These are phyloP conservation scores for Protomyces pachydermus DNA, from an alignment of 1,139 yeast genomes.

Conservation along the genomic window DNA sequence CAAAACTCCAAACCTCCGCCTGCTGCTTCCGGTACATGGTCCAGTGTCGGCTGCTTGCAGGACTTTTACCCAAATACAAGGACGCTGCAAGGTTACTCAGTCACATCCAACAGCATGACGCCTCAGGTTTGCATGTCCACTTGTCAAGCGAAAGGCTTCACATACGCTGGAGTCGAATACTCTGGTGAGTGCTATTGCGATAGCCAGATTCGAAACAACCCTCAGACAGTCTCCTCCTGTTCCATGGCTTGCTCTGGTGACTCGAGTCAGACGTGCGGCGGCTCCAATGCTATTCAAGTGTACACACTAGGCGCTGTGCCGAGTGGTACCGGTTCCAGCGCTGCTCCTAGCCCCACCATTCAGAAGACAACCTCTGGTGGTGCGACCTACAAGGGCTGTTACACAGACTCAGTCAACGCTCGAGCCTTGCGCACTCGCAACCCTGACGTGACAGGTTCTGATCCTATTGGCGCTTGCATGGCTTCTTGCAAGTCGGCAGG, in stretches of 20 bases:
- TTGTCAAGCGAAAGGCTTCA: slow-evolving; percentile 4
- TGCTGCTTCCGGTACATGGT: not conserved
- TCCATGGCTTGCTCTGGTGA: slow-evolving; percentile 1
- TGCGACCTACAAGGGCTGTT: slow-evolving; percentile 3
- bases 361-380: not conserved
- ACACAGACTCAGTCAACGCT: slow-evolving; percentile 5
- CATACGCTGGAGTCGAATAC: not conserved
- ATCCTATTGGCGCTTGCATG: slow-evolving; percentile 3
- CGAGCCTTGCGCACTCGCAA: slow-evolving; percentile 6
- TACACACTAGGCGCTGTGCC: not conserved
- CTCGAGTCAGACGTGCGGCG: not conserved
- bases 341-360: not conserved
- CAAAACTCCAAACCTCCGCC: not conserved
- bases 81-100: slow-evolving; percentile 6
- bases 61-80: slow-evolving; percentile 10
- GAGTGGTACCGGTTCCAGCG: not conserved
- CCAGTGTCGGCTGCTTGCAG: not conserved
- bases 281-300: not conserved
- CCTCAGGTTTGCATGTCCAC: slow-evolving; percentile 1
- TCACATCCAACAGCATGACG: slow-evolving; percentile 10
- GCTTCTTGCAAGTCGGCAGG: slow-evolving; percentile 19
- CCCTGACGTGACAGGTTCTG: not conserved
- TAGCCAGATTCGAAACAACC: not conserved
- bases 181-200: slow-evolving; percentile 1
- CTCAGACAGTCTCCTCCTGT: not conserved